Percentiles rank a stretch among this genome's conserved stretches.
Conservation (phyloP, 495 filamentous ascomycete species). For the Xylaria scruposa region DNA sequence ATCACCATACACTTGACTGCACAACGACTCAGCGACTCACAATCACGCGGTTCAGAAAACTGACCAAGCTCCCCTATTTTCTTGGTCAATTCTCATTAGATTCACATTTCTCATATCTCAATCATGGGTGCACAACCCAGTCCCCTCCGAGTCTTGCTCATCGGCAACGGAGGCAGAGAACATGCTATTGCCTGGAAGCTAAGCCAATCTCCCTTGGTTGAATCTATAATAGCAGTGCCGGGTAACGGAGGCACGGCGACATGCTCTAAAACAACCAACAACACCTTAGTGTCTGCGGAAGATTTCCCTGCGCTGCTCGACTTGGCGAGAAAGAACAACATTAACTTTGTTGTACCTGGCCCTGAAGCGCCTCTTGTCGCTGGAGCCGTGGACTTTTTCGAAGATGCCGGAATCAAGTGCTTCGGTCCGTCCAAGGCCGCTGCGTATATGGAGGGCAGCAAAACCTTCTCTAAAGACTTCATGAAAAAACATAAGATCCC, state of each 20-base stretch:
- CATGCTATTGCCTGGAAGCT: conserved; percentile 96
- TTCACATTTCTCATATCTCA: conserved; percentile 10
- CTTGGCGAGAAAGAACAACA: conserved; percentile 70
- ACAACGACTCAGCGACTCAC: too few species aligned
- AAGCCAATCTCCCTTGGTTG: conserved; percentile 73
- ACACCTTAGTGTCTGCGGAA: conserved; percentile 67
- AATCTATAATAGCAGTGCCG: conserved; percentile 69
- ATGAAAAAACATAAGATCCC: conserved; percentile 92
- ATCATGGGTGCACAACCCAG: conserved; percentile 35
- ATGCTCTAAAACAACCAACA: conserved; percentile 74
- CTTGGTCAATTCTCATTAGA: neutral
- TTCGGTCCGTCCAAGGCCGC: conserved; percentile 89
- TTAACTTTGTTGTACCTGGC: conserved; percentile 90
- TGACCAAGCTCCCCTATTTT: neutral
- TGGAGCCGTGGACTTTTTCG: conserved; percentile 85
- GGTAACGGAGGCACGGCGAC: conserved; percentile 91
- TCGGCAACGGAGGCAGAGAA: conserved; percentile 93
- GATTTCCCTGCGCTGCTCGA: conserved; percentile 79
- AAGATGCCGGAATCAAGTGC: conserved; percentile 75
- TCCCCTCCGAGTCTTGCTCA: conserved; percentile 71
- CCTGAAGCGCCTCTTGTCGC: conserved; percentile 95
- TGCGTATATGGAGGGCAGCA: conserved; percentile 92
- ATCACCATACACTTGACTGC: neutral
- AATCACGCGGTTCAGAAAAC: too few species aligned
- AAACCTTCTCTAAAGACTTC: conserved; percentile 97